Conservation (phyloP, 2,329 filamentous ascomycete species). For the Decorospora gaudefroyi region DNA sequence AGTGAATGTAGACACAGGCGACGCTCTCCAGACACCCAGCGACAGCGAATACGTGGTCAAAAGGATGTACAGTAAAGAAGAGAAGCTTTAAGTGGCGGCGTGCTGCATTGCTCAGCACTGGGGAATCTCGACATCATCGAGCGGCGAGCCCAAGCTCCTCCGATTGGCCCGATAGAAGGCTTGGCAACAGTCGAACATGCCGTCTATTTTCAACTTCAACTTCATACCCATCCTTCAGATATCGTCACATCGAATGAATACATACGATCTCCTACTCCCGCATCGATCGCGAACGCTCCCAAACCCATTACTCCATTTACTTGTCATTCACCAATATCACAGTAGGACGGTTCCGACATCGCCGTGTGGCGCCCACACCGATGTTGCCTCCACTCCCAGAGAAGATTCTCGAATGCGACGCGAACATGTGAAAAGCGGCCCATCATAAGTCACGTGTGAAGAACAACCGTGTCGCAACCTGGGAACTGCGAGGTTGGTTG, state of each 20-base stretch:
- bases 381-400: neutral
- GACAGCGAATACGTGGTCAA: constrained; percentile 12
- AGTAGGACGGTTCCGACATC: too few relatives aligned
- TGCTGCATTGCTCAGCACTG: constrained; percentile 27
- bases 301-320: too few relatives aligned
- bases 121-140: constrained; percentile 35
- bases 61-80: constrained; percentile 15
- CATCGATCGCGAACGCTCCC: too few relatives aligned
- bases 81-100: constrained; percentile 19
- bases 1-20: constrained; percentile 4
- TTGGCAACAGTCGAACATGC: constrained; percentile 14
- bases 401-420: constrained; percentile 12
- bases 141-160: constrained; percentile 27
- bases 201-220: neutral
- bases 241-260: too few relatives aligned
- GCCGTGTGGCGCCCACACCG: too few relatives aligned
- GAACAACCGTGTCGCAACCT: too few relatives aligned
- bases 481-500: too few relatives aligned
- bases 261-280: too few relatives aligned
- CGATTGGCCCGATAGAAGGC: constrained; percentile 22
- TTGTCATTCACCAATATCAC: too few relatives aligned
- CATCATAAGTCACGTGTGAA: neutral
- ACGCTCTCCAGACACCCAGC: constrained; percentile 9
- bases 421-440: constrained; percentile 1
- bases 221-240: neutral